Percentiles rank a stretch among this genome's conserved stretches.
These are phyloP conservation scores for Fusarium aywerte DNA, from an alignment of 2,329 filamentous ascomycete species.

Conservation along the genomic window DNA sequence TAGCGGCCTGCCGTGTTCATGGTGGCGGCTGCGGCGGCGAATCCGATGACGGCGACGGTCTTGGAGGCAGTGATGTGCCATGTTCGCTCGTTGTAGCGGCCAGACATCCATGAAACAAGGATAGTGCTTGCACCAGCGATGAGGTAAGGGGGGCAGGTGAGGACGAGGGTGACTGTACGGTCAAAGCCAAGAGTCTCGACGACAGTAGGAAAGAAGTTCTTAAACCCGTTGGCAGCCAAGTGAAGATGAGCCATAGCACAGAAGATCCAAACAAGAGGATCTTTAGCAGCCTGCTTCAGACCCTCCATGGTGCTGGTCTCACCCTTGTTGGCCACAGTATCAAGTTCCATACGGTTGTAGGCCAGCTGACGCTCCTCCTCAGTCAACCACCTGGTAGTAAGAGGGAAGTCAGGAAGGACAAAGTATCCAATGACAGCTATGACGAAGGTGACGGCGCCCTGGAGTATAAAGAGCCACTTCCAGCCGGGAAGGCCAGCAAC, in stretches of 20 bases:
- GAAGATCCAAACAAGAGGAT: conserved; percentile 62
- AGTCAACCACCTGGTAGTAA: conserved; percentile 56
- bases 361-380: conserved; percentile 59
- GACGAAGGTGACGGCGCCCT: conserved; percentile 60
- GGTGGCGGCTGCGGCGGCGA: conserved; percentile 43
- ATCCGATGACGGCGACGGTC: conserved; percentile 50
- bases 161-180: conserved; percentile 47
- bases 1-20: conserved; percentile 39
- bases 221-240: conserved; percentile 60
- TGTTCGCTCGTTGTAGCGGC: conserved; percentile 58
- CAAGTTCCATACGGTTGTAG: conserved; percentile 55
- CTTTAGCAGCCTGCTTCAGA: conserved; percentile 56
- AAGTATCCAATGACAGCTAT: conserved; percentile 46
- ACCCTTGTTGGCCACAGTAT: conserved; percentile 57
- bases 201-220: conserved; percentile 49
- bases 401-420: conserved; percentile 52
- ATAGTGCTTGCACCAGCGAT: conserved; percentile 49
- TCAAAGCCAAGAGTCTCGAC: conserved; percentile 47
- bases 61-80: conserved; percentile 60
- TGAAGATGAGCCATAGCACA: conserved; percentile 63
- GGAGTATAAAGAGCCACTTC: conserved; percentile 70
- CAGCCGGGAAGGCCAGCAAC: conserved; percentile 45
- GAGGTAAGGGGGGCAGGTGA: conserved; percentile 57
- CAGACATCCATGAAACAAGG: conserved; percentile 53
- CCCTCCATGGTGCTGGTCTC: conserved; percentile 56